These are phyloP conservation scores for Aspergillus sp. DNA, from an alignment of 2,329 filamentous ascomycete species.

Conservation along the genomic window DNA sequence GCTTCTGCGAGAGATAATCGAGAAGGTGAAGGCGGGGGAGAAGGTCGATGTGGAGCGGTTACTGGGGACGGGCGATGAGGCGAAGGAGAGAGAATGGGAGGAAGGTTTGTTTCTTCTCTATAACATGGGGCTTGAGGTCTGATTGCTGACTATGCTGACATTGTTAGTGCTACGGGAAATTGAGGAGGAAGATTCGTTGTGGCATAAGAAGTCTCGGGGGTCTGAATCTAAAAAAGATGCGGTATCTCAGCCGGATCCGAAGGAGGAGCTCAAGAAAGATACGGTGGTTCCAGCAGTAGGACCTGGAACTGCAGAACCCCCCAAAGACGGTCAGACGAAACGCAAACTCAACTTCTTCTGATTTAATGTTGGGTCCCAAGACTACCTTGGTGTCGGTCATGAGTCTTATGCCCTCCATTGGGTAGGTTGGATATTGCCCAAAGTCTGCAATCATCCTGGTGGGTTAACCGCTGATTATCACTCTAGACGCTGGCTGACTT, in stretches of 20 bases:
- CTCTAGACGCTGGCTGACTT: background rate
- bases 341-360: conserved; percentile 33
- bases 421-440: background rate
- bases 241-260: conserved; percentile 9
- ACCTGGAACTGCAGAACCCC: conserved; percentile 10
- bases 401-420: background rate
- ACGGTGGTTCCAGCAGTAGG: conserved; percentile 12
- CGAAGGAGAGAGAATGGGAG: conserved; percentile 82
- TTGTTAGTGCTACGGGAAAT: conserved; percentile 38
- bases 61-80: conserved; percentile 73
- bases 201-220: conserved; percentile 29
- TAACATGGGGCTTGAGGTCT: background rate
- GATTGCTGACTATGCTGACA: conserved; percentile 4
- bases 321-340: conserved; percentile 15
- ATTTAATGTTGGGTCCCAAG: background rate
- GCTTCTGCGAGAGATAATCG: conserved; percentile 65
- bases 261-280: conserved; percentile 15
- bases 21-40: conserved; percentile 46
- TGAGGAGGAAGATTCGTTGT: conserved; percentile 39
- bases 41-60: conserved; percentile 81
- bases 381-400: background rate
- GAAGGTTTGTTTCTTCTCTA: conserved; percentile 57
- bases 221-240: conserved; percentile 9
- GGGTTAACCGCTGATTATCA: too few relatives aligned
- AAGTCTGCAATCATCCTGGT: too few relatives aligned